A percentile compares a stretch with the other conserved stretches of the same genome.
Conservation (phyloP, 441 rosid species). For the Capsella rubella region DNA sequence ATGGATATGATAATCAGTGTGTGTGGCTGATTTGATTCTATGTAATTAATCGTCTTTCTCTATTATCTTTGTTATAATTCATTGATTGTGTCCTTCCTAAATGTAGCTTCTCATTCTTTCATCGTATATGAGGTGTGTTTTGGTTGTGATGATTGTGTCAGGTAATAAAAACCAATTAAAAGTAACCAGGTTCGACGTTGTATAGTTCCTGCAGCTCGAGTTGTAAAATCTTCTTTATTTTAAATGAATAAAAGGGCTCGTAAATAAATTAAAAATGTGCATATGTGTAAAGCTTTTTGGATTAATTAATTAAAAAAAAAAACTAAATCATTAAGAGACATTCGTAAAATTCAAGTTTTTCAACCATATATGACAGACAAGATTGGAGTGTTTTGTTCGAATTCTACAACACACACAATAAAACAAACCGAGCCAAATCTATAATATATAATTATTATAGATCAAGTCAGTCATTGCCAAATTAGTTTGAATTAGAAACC, state of each 20-base stretch:
- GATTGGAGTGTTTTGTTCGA: constrained; percentile 1
- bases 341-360: neutral
- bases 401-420: neutral
- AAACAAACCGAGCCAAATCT: neutral
- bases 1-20: constrained; percentile 2
- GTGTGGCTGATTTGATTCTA: constrained; percentile 6
- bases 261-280: neutral
- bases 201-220: constrained; percentile 2
- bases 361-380: neutral
- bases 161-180: constrained; percentile 8
- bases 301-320: neutral
- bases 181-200: constrained; percentile 9
- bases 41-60: constrained; percentile 33
- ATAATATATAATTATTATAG: neutral
- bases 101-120: constrained; percentile 28
- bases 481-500: neutral
- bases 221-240: neutral
- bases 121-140: constrained; percentile 2
- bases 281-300: neutral
- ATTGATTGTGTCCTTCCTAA: constrained; percentile 21
- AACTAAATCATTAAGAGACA: neutral
- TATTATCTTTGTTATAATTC: constrained; percentile 21
- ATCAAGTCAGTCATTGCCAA: neutral
- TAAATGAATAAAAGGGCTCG: constrained; percentile 4
- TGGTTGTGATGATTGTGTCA: constrained; percentile 6